Percentiles rank a stretch among this genome's conserved stretches.
Conservation (phyloP, 1,284 basidiomycete genomes). For the Trametes versicolor region DNA sequence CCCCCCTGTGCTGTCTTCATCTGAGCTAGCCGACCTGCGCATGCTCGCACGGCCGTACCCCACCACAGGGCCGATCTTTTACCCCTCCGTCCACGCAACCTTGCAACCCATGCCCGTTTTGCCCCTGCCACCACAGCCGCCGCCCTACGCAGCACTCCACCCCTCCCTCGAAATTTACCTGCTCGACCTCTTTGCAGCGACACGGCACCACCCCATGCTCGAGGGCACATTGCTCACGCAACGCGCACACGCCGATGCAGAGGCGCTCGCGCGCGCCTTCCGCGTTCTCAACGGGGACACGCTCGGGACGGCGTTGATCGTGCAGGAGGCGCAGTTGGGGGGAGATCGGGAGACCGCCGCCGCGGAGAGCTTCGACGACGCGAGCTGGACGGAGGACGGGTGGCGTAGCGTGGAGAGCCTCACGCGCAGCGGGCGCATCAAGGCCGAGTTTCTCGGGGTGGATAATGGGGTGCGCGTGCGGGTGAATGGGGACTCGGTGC, state of each 20-base stretch:
- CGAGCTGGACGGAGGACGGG: slow-evolving; percentile 30
- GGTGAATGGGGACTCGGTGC: slow-evolving; percentile 8
- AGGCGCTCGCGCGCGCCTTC: slow-evolving; percentile 67
- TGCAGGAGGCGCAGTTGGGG: slow-evolving; percentile 30
- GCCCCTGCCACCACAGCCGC: slow-evolving; percentile 21
- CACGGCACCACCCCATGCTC: slow-evolving; percentile 73
- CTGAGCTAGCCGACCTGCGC: slow-evolving; percentile 53
- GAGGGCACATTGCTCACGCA: slow-evolving; percentile 75
- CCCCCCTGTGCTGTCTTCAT: slow-evolving; percentile 46
- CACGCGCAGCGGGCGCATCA: slow-evolving; percentile 5
- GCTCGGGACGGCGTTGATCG: slow-evolving; percentile 39
- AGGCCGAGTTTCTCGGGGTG: slow-evolving; percentile 17
- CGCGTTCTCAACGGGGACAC: slow-evolving; percentile 68
- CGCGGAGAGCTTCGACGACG: slow-evolving; percentile 19
- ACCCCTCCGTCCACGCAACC: slow-evolving; percentile 28
- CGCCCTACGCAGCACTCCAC: slow-evolving; percentile 48
- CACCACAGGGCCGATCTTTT: slow-evolving; percentile 29
- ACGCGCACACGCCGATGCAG: slow-evolving; percentile 65
- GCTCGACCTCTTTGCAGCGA: slow-evolving; percentile 76
- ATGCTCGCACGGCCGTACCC: slow-evolving; percentile 35
- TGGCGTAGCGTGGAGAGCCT: slow-evolving; percentile 35
- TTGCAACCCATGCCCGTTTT: neutral
- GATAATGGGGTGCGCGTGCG: slow-evolving; percentile 22
- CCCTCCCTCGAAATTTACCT: slow-evolving; percentile 68
- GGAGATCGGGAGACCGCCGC: slow-evolving; percentile 20